A percentile compares a stretch with the other conserved stretches of the same genome.
Evolutionary conservation across 768 basidiomycete genomes (phyloP).

Genomic region (Steccherinum ochraceum): DNA sequence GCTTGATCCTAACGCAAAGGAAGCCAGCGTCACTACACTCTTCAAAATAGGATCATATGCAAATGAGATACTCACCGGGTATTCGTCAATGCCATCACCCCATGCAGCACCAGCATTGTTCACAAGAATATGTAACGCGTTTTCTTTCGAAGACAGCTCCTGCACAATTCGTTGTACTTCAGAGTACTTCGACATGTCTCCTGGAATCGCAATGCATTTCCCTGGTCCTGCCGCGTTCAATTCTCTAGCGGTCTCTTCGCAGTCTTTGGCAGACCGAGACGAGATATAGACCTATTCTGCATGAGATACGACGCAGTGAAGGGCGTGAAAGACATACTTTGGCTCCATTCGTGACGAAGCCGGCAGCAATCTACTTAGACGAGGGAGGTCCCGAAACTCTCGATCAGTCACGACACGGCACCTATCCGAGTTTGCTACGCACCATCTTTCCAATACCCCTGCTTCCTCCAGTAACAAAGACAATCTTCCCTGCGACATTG

Average conservation of each 20-base stretch:
- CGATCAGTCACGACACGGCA: too few species aligned
- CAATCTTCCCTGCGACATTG: slow-evolving; percentile 44
- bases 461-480: slow-evolving; percentile 61
- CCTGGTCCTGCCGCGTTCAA: slow-evolving; percentile 50
- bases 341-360: slow-evolving; percentile 57
- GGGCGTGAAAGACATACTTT: slow-evolving; percentile 28
- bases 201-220: slow-evolving; percentile 45
- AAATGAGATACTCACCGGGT: slow-evolving; percentile 36
- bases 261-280: slow-evolving; percentile 47
- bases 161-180: slow-evolving; percentile 48
- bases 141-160: slow-evolving; percentile 46
- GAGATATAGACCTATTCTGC: slow-evolving; percentile 65
- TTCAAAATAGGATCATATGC: slow-evolving; percentile 1
- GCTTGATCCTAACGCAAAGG: slow-evolving; percentile 38
- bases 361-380: slow-evolving; percentile 52
- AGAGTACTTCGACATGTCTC: slow-evolving; percentile 45
- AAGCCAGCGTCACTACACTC: not conserved
- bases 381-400: too few species aligned
- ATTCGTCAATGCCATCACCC: slow-evolving; percentile 40
- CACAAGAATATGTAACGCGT: slow-evolving; percentile 48
- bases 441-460: slow-evolving; percentile 66
- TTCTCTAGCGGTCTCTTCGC: slow-evolving; percentile 43
- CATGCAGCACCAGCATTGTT: slow-evolving; percentile 63
- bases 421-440: slow-evolving; percentile 26
- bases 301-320: not conserved